Evolutionary conservation across 345 rosid species (phyloP).

Genomic region (Sisymbrium irio): DNA sequence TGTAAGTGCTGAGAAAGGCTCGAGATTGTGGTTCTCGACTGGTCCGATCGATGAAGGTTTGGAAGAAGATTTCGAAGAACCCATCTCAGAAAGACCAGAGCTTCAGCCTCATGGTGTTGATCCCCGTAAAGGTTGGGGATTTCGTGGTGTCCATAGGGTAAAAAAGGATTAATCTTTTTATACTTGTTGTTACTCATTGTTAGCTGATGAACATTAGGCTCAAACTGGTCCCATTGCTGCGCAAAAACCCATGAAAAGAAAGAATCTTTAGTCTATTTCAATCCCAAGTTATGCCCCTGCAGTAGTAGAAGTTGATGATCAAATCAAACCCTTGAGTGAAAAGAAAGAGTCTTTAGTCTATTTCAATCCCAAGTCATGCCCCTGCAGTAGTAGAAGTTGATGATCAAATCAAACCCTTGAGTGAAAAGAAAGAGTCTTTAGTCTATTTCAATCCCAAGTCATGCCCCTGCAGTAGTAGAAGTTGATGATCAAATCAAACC

Average conservation of each 20-base stretch:
- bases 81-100: slow-evolving; percentile 48
- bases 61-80: slow-evolving; percentile 44
- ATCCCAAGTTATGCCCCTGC: too few species aligned
- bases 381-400: too few species aligned
- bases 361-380: too few species aligned
- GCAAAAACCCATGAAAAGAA: too few species aligned
- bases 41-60: slow-evolving; percentile 32
- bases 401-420: too few species aligned
- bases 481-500: neutral
- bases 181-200: neutral
- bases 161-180: slow-evolving; percentile 11
- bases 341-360: too few species aligned
- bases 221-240: neutral
- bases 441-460: too few species aligned
- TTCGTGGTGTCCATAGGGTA: slow-evolving; percentile 96
- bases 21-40: slow-evolving; percentile 27
- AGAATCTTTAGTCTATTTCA: too few species aligned
- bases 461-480: too few species aligned
- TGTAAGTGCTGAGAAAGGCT: slow-evolving; percentile 11
- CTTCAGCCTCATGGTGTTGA: slow-evolving; percentile 76
- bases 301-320: neutral
- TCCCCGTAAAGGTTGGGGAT: slow-evolving; percentile 88
- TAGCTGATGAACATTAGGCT: neutral
- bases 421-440: too few species aligned
- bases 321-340: too few species aligned